phyloP scores from a whole-genome alignment of 306 rosid genomes.

The Quillaja saponaria region DNA sequence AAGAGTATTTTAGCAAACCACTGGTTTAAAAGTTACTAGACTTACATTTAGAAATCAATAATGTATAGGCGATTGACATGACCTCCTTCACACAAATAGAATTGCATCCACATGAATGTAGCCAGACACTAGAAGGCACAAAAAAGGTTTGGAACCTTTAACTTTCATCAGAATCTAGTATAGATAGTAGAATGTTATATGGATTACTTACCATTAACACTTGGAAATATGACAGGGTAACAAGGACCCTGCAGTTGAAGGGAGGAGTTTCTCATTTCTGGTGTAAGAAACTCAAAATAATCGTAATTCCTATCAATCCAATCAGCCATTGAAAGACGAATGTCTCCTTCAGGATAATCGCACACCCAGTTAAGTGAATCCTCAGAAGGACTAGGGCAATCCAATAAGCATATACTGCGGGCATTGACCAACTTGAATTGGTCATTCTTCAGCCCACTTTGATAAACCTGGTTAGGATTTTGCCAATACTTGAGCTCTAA shows the following conservation, averaged over 20 bases:
- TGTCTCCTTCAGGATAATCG: conserved; percentile 93
- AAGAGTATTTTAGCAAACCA: conserved; percentile 15
- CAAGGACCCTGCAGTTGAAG: conserved; percentile 98
- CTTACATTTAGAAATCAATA: neutral
- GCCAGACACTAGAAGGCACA: conserved; percentile 15
- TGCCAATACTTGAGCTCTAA: conserved; percentile 84
- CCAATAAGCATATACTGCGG: conserved; percentile 75
- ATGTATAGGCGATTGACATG: conserved; percentile 18
- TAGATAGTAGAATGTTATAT: too few relatives aligned
- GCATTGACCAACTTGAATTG: conserved; percentile 70
- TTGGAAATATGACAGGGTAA: conserved; percentile 96
- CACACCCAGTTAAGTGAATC: conserved; percentile 90
- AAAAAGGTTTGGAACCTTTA: conserved; percentile 1
- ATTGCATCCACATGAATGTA: conserved; percentile 10
- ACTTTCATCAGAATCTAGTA: conserved; percentile 14
- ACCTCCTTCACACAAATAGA: neutral
- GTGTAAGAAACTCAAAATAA: conserved; percentile 88
- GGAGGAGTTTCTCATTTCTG: conserved; percentile 88
- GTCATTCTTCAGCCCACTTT: conserved; percentile 75
- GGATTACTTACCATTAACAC: conserved; percentile 81
- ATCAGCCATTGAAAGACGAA: conserved; percentile 58
- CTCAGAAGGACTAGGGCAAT: conserved; percentile 81
- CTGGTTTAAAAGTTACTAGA: neutral
- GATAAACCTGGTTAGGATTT: conserved; percentile 94
- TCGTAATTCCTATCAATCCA: conserved; percentile 80